These are phyloP conservation scores for Rhododendron griersonianum DNA, from an alignment of 148 eudicot species.

Conservation along the genomic window DNA sequence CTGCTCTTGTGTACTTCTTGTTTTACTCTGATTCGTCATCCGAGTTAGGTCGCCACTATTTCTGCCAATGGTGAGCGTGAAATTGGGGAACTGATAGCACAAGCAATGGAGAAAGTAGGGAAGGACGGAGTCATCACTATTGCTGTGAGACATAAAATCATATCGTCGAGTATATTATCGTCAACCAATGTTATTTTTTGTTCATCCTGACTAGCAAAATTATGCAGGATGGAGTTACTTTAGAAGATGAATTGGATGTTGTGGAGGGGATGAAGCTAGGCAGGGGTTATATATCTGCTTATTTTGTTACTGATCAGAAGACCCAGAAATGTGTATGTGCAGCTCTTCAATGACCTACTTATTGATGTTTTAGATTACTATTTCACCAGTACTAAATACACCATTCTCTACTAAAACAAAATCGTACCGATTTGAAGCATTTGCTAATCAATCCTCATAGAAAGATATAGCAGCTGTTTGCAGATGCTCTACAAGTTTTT, in stretches of 20 bases:
- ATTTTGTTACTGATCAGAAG: slow-evolving; percentile 77
- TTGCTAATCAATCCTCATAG: background rate
- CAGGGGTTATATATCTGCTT: slow-evolving; percentile 94
- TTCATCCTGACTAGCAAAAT: slow-evolving; percentile 1
- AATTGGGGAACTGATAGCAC: slow-evolving; percentile 84
- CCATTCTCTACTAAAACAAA: background rate
- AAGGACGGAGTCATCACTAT: slow-evolving; percentile 93
- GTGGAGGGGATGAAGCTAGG: slow-evolving; percentile 97
- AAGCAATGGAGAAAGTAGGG: slow-evolving; percentile 98
- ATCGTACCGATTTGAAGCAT: background rate
- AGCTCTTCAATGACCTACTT: background rate
- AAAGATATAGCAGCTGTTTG: background rate
- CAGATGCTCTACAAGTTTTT: slow-evolving; percentile 1
- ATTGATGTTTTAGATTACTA: background rate
- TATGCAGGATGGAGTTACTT: slow-evolving; percentile 79
- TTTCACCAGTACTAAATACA: background rate
- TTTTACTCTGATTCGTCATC: background rate
- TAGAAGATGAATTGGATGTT: slow-evolving; percentile 89
- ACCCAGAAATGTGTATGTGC: slow-evolving; percentile 84
- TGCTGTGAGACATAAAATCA: slow-evolving; percentile 48
- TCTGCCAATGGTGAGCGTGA: slow-evolving; percentile 94
- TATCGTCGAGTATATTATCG: background rate
- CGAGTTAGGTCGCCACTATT: slow-evolving; percentile 77
- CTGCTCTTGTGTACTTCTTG: background rate
- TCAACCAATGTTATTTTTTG: background rate